Base-by-base conservation (phyloP, 2,329 filamentous ascomycete species). In the Lomentospora prolificans region DNA sequence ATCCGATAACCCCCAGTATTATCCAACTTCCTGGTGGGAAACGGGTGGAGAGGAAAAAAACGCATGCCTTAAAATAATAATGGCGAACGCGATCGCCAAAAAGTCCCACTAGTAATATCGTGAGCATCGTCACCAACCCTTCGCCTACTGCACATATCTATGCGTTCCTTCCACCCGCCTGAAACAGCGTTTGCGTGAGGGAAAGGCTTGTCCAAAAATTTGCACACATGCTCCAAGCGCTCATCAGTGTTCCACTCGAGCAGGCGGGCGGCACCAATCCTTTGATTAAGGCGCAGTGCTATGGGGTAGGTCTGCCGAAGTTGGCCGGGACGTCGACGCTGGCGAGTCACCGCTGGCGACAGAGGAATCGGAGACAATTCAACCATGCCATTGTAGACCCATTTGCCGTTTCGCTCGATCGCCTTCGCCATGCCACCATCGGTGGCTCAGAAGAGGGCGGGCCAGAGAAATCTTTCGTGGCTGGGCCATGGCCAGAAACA, bases 201-300 rank as follows among this genome's bases (percentile, higher is more conserved):
- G 41, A 65, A 64, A 2, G 57, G 48, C 25, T 28, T 67, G 39
- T 66, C 67, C 0, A 71, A 60, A 55, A 72, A 71, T 39, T 63
- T 51, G 59, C 69, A 72, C 19, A 72, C 61, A 4, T 68, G 68
- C 17, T 61, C 68, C 69, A 68, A 70, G 50, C 67, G 66, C 25
- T 70, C 65, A 19, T 66, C 62, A 28, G 69, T 63, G 2, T 62
- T 59, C 57, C 64, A 67, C 53, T 69, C 64, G 50, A 70, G 33
- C 55, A 64, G 55, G 14, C 53, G 14, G 33, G 9, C 5, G 51
- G 24, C 4, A 53, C 67, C 5, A 72, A 57, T 8, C 63, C 64
- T 9, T 66, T 64, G 19, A 72, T 63, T 64, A 67, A 66, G 57
- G 60, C 60, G 53, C 60, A 61, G 59, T 70, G 67, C 51, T 68